Percentiles rank a stretch among this genome's conserved stretches.
phyloP scores from a whole-genome alignment of 148 eudicot genomes.

The Dianthus caryophyllus region DNA sequence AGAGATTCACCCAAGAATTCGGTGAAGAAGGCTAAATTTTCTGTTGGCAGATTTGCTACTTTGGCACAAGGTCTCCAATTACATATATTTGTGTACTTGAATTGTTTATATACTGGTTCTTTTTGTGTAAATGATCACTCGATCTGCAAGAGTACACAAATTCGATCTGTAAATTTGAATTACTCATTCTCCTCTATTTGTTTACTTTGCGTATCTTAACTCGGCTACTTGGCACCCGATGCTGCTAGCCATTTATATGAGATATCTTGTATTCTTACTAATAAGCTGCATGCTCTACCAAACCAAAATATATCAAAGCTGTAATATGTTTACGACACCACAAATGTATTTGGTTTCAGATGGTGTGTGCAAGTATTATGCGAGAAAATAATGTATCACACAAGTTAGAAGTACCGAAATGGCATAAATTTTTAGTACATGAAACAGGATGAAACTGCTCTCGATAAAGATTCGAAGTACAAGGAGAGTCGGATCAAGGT shows the following conservation, averaged over 20 bases:
- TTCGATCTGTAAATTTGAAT: constrained; percentile 22
- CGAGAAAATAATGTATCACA: too few relatives aligned
- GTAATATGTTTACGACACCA: too few relatives aligned
- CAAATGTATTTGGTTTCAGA: neutral
- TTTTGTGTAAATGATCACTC: constrained; percentile 18
- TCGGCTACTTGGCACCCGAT: constrained; percentile 15
- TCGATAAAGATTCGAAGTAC: too few relatives aligned
- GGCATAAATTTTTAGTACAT: too few relatives aligned
- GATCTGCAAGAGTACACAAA: neutral
- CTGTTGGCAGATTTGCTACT: constrained; percentile 17
- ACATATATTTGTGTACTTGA: constrained; percentile 23
- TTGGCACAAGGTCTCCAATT: constrained; percentile 1
- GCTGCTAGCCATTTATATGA: neutral
- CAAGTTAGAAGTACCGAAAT: too few relatives aligned
- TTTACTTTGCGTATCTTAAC: constrained; percentile 7
- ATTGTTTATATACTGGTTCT: constrained; percentile 21
- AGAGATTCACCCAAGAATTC: constrained; percentile 86
- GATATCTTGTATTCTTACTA: too few relatives aligned
- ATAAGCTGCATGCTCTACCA: too few relatives aligned
- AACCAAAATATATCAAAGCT: too few relatives aligned
- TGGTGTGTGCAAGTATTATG: too few relatives aligned
- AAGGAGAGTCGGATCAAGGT: too few relatives aligned
- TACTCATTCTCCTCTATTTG: constrained; percentile 7
- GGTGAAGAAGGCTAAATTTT: constrained; percentile 76
- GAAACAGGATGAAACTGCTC: too few relatives aligned